Evolutionary conservation across 1,284 basidiomycete species (phyloP), one percentile per base, ranked within the genome.

Genomic region (Fomitopsis pinicola): DNA sequence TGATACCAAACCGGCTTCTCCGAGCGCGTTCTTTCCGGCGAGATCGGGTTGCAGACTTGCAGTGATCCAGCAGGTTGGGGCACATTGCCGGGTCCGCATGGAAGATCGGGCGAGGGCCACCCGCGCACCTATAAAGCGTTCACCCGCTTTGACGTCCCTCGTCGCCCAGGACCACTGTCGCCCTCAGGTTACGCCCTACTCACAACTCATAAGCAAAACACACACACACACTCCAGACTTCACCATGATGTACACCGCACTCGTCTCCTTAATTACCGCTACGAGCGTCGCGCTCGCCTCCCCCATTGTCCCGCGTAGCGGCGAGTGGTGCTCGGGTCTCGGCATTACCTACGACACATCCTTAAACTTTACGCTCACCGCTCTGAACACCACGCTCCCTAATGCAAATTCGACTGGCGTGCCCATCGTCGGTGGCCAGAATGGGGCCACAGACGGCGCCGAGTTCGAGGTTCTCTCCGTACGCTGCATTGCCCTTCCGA

Each of bases 341-440:
- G 69, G 67, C 2, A 67, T 67, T 36, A 66, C 62, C 30, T 69
- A 68, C 61, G 67, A 68, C 60, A 63, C 53, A 35, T 58, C 58
- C 17, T 17, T 14, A 55, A 66, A 65, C 64, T 64, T 71, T 64
- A 66, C 65, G 30, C 56, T 71, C 46, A 64, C 68, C 42, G 70
- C 68, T 19, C 60, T 55, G 42, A 69, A 69, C 60, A 48, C 59
- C 14, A 64, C 65, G 38, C 60, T 62, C 15, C 57, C 64, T 17
- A 69, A 70, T 63, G 59, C 66, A 52, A 66, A 70, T 67, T 62
- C 53, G 46, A 69, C 68, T 10, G 70, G 69, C 5, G 66, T 58
- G 17, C 68, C 70, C 8, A 62, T 70, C 56, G 67, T 70, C 46
- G 58, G 66, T 46, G 67, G 62, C 12, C 59, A 60, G n/a, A 64